Percentiles rank a stretch among this genome's conserved stretches.
These are phyloP conservation scores for Dictyophora rubrovolvata DNA, from an alignment of 768 basidiomycete species.

Conservation along the genomic window DNA sequence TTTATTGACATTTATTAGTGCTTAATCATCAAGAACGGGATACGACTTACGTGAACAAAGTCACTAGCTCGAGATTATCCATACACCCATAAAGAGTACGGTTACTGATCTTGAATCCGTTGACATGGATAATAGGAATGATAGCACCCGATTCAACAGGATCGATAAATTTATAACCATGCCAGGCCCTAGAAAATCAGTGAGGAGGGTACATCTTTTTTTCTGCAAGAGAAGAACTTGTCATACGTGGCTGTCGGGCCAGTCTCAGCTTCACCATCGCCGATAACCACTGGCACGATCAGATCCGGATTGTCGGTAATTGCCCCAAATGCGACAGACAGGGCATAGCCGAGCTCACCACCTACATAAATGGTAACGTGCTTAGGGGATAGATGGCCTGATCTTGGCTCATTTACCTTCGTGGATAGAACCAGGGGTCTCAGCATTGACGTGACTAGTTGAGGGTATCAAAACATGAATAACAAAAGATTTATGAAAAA, in stretches of 20 bases:
- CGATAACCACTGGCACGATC: constrained; percentile 71
- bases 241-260: constrained; percentile 57
- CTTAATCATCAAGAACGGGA: not conserved
- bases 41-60: constrained; percentile 57
- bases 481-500: not conserved
- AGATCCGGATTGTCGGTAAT: constrained; percentile 89
- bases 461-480: constrained; percentile 4
- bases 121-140: constrained; percentile 81
- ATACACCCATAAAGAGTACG: constrained; percentile 84
- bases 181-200: constrained; percentile 48
- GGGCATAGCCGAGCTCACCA: constrained; percentile 82
- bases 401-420: constrained; percentile 41
- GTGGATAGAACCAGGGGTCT: constrained; percentile 84
- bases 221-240: not conserved
- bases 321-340: constrained; percentile 77
- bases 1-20: constrained; percentile 15
- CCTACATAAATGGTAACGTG: not conserved
- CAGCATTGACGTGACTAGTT: constrained; percentile 63
- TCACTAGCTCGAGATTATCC: constrained; percentile 75
- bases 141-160: constrained; percentile 85
- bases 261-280: constrained; percentile 81
- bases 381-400: constrained; percentile 24
- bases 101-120: constrained; percentile 87
- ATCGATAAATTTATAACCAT: constrained; percentile 83
- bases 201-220: not conserved